phyloP scores from a whole-genome alignment of 176 grass and related monocot genomes.

The Eremochloa ophiuroides region DNA sequence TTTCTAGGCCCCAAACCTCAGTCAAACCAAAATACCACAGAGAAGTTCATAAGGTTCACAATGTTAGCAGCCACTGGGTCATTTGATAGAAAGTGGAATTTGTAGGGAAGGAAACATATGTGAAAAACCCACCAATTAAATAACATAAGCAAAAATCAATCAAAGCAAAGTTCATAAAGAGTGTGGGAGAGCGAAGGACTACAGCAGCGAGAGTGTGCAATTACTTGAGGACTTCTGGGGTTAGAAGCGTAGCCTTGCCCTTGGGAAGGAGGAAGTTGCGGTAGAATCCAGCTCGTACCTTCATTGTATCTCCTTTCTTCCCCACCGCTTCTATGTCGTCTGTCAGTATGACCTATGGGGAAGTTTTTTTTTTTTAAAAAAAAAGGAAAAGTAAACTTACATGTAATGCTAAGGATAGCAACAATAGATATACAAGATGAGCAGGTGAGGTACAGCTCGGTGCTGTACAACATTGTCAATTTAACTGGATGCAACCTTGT shows the following conservation, averaged over 20 bases:
- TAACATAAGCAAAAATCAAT: not conserved
- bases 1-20: not conserved
- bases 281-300: constrained; percentile 81
- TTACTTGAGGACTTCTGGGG: constrained; percentile 79
- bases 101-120: not conserved
- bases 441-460: too few species aligned
- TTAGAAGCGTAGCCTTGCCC: constrained; percentile 77
- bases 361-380: not conserved
- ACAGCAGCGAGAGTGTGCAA: not conserved
- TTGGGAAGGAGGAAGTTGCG: constrained; percentile 88
- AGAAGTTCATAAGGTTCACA: not conserved
- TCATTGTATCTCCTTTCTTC: constrained; percentile 65
- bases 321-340: constrained; percentile 66
- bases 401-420: not conserved
- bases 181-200: too few species aligned
- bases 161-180: too few species aligned
- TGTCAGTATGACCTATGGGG: constrained; percentile 60
- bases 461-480: not conserved
- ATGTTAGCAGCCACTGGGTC: not conserved
- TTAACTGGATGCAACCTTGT: not conserved
- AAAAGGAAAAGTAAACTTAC: not conserved
- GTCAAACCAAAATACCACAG: not conserved
- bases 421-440: not conserved
- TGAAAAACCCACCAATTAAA: not conserved
- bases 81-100: not conserved